Conservation (phyloP, 2,329 filamentous ascomycete species). For the Aspergillus proliferans region DNA sequence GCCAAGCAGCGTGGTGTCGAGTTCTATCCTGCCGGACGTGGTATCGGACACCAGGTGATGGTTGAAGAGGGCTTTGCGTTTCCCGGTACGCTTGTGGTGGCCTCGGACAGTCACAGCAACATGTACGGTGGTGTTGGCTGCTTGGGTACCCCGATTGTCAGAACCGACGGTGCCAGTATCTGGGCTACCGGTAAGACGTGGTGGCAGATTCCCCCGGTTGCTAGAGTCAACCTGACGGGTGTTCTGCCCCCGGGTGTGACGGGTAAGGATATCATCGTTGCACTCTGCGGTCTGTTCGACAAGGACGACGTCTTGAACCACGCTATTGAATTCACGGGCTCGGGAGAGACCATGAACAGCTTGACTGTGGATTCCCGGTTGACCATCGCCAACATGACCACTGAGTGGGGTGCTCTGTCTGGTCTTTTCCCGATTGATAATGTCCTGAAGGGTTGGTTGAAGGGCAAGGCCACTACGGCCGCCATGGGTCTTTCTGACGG, state of each 20-base stretch:
- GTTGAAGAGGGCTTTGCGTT: slow-evolving; percentile 78
- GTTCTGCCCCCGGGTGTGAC: slow-evolving; percentile 71
- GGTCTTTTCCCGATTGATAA: slow-evolving; percentile 76
- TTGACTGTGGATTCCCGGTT: slow-evolving; percentile 67
- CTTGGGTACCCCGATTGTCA: slow-evolving; percentile 73
- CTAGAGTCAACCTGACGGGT: slow-evolving; percentile 71
- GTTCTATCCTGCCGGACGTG: slow-evolving; percentile 69
- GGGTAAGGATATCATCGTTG: slow-evolving; percentile 91
- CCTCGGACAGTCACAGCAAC: slow-evolving; percentile 64
- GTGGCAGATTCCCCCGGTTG: slow-evolving; percentile 83
- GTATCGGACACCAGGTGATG: slow-evolving; percentile 75
- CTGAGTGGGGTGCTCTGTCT: slow-evolving; percentile 70
- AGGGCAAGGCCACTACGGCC: slow-evolving; percentile 66
- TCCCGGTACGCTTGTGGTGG: slow-evolving; percentile 79
- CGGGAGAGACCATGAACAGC: slow-evolving; percentile 67
- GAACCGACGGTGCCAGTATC: slow-evolving; percentile 80
- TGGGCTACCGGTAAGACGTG: slow-evolving; percentile 79
- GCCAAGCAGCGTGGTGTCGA: slow-evolving; percentile 69
- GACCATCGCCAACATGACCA: slow-evolving; percentile 69
- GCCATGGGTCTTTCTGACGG: slow-evolving; percentile 53
- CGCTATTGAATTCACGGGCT: slow-evolving; percentile 78
- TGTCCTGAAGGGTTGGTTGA: slow-evolving; percentile 65
- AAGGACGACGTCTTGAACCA: slow-evolving; percentile 87
- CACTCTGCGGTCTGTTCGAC: slow-evolving; percentile 79
- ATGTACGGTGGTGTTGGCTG: slow-evolving; percentile 77